phyloP scores from a whole-genome alignment of 2,329 filamentous ascomycete genomes.

The Mollisiaceae sp. region DNA sequence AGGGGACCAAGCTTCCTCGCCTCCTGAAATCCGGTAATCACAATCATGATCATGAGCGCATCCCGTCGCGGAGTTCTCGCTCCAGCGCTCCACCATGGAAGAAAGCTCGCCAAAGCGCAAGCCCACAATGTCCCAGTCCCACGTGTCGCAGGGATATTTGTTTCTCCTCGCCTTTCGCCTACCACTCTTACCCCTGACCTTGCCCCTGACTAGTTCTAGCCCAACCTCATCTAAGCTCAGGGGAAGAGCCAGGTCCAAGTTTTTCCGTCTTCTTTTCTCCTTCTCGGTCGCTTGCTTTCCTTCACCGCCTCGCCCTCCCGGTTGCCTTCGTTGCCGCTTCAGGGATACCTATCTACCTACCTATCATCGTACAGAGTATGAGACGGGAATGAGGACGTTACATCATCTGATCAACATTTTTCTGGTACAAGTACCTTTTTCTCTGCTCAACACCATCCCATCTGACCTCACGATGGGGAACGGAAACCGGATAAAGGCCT shows the following conservation, averaged over 20 bases:
- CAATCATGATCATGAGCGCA: neutral
- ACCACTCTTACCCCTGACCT: neutral
- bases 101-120: neutral
- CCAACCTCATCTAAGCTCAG: neutral
- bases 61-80: neutral
- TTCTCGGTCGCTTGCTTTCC: too few species aligned
- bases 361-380: too few species aligned
- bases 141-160: slow-evolving; percentile 1
- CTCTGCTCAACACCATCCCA: neutral
- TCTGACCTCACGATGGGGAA: neutral
- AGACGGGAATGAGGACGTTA: neutral
- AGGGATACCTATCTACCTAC: too few species aligned
- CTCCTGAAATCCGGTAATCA: neutral
- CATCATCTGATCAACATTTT: neutral
- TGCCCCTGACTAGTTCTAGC: neutral
- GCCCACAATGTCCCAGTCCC: neutral
- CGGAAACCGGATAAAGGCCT: neutral
- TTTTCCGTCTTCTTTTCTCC: too few species aligned
- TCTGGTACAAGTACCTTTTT: too few species aligned
- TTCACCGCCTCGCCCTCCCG: neutral
- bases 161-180: neutral
- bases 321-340: neutral
- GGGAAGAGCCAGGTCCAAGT: neutral
- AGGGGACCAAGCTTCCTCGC: slow-evolving; percentile 1
- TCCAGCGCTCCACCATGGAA: neutral